Evolutionary conservation across 2,329 filamentous ascomycete species (phyloP), one percentile per base, ranked within the genome.

Genomic region (Trichoderma pleuroti): DNA sequence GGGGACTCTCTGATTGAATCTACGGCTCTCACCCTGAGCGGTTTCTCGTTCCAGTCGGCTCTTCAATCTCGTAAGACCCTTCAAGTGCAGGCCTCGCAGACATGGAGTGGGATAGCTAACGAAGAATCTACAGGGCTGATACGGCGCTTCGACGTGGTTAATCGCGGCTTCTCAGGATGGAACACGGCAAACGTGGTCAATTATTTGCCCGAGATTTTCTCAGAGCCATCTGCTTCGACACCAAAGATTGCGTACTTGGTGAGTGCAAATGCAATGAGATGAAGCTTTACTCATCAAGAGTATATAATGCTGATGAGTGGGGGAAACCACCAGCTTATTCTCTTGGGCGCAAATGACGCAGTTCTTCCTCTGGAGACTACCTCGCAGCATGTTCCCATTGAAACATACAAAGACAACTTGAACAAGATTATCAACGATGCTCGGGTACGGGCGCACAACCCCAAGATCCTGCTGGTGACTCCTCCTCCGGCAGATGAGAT

Each of bases 341-440:
- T 97, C 74, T 90, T 98, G 72, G 96, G 96, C 21, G 93, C 96
- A 75, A 98, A 99, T 78, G 96, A 98, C 80, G 91, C 95, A 4
- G 90, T 90, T 68, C 80, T 97, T 4, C 86, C 89, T 4, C 82
- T 87, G 46, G 84, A 86, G 5, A 84, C 84, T 5, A 89, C 88
- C 64, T 84, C 84, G 11, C 96, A 98, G 80, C 90, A 95, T 79
- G 87, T 98, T 9, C 88, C 93, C 1, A 80, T 97, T n/a, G 86
- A 90, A 1, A 82, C 89, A 72, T 98, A 93, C 83, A 89, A 88
- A 78, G 81, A 86, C 69, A 97, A 97, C 77, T 81, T 97, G 61
- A 85, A 80, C 73, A 84, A 83, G 30, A 93, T 98, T 75, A 82
- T 97, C 76, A 88, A 84, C 4, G 93, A 98, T 79, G 88, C 91